These are phyloP conservation scores for Quercus gilva DNA, from an alignment of 306 rosid genomes.

Conservation along the genomic window DNA sequence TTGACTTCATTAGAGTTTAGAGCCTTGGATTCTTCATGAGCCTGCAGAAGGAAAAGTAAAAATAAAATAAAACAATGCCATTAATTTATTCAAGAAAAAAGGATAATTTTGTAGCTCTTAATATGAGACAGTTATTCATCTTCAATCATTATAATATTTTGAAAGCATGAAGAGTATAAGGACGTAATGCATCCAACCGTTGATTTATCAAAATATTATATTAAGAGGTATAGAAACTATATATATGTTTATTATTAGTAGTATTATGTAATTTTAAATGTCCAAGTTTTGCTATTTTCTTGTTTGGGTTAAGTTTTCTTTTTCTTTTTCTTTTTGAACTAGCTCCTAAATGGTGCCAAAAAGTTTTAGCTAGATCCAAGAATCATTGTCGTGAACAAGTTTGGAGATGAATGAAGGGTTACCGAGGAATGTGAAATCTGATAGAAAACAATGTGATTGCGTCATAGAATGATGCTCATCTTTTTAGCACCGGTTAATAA, in stretches of 20 bases:
- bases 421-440: slow-evolving; percentile 16
- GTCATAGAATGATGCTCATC: slow-evolving; percentile 15
- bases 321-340: neutral
- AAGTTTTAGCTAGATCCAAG: slow-evolving; percentile 31
- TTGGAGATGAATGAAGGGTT: slow-evolving; percentile 10
- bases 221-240: too few relatives aligned
- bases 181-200: too few relatives aligned
- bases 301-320: neutral
- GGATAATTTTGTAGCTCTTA: neutral
- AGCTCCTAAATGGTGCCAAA: slow-evolving; percentile 10
- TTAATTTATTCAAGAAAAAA: neutral
- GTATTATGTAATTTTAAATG: neutral
- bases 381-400: slow-evolving; percentile 8
- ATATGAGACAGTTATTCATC: too few relatives aligned
- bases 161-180: too few relatives aligned
- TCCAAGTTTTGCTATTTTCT: neutral
- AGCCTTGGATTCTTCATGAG: slow-evolving; percentile 58
- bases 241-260: too few relatives aligned
- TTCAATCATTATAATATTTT: too few relatives aligned
- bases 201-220: too few relatives aligned
- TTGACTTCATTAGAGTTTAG: slow-evolving; percentile 37
- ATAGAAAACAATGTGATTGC: slow-evolving; percentile 14
- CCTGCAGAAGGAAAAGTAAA: slow-evolving; percentile 31
- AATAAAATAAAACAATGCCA: neutral
- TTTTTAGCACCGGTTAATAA: slow-evolving; percentile 6